Evolutionary conservation across 495 filamentous ascomycete species (phyloP).

Genomic region (Penicillium coffeae): DNA sequence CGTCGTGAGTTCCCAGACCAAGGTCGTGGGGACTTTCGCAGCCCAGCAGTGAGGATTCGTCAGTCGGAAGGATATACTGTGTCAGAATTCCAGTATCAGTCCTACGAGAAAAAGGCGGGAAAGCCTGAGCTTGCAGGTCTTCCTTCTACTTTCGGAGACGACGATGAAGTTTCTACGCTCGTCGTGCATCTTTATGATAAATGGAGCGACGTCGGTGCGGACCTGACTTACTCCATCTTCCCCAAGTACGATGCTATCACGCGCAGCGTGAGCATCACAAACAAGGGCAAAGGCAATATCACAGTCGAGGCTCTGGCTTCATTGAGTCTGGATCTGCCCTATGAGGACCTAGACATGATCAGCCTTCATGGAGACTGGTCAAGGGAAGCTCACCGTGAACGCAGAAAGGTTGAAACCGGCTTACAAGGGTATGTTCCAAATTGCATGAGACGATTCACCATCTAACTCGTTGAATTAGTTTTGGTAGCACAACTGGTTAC

Average conservation of each 20-base stretch:
- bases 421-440: constrained; percentile 23
- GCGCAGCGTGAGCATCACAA: constrained; percentile 50
- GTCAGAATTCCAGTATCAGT: constrained; percentile 45
- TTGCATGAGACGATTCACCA: too few relatives aligned
- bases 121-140: constrained; percentile 46
- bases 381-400: constrained; percentile 40
- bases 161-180: constrained; percentile 47
- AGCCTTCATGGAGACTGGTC: constrained; percentile 52
- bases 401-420: constrained; percentile 34
- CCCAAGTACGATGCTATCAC: constrained; percentile 48
- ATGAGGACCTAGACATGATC: constrained; percentile 52
- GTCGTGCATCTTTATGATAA: constrained; percentile 49
- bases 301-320: constrained; percentile 48
- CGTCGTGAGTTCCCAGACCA: constrained; percentile 55
- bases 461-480: constrained; percentile 18
- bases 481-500: constrained; percentile 49
- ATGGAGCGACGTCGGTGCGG: constrained; percentile 45
- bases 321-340: constrained; percentile 50
- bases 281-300: constrained; percentile 42
- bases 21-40: constrained; percentile 51
- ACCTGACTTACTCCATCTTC: constrained; percentile 53
- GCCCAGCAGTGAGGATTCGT: constrained; percentile 49
- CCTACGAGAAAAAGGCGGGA: constrained; percentile 37
- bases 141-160: constrained; percentile 47
- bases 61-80: constrained; percentile 50